Percentiles rank a stretch among this genome's conserved stretches.
These are phyloP conservation scores for Madurella fahalii DNA, from an alignment of 2,329 filamentous ascomycete genomes.

Conservation along the genomic window DNA sequence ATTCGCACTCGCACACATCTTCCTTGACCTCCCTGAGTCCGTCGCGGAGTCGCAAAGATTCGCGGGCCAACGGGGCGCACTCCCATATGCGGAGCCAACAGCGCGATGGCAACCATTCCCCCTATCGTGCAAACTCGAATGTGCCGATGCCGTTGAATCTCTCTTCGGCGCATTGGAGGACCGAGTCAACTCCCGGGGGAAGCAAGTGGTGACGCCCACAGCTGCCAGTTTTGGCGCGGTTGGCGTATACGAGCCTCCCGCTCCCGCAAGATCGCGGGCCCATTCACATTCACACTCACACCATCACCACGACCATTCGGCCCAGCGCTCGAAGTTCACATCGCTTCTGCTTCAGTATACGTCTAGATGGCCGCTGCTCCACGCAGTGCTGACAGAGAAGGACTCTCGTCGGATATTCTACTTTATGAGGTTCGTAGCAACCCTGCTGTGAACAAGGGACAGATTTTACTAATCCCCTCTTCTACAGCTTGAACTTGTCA, in stretches of 20 bases:
- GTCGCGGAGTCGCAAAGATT: slow-evolving; percentile 19
- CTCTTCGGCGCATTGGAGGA: slow-evolving; percentile 38
- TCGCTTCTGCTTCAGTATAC: slow-evolving; percentile 66
- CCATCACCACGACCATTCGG: slow-evolving; percentile 29
- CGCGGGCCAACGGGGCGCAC: slow-evolving; percentile 11
- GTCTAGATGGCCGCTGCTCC: slow-evolving; percentile 69
- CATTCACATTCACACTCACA: slow-evolving; percentile 15
- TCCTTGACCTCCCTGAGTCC: slow-evolving; percentile 22
- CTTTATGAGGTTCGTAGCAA: slow-evolving; percentile 72
- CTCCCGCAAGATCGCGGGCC: slow-evolving; percentile 11
- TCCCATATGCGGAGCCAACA: slow-evolving; percentile 30
- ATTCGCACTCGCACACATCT: slow-evolving; percentile 36
- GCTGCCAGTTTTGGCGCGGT: slow-evolving; percentile 27
- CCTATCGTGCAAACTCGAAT: slow-evolving; percentile 34
- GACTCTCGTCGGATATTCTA: slow-evolving; percentile 96
- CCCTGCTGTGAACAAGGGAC: background rate
- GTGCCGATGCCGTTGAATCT: slow-evolving; percentile 33
- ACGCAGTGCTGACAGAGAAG: slow-evolving; percentile 83
- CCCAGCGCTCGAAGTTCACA: slow-evolving; percentile 64
- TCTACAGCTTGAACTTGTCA: slow-evolving; percentile 73
- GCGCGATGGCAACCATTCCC: slow-evolving; percentile 28
- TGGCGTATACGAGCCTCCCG: slow-evolving; percentile 30
- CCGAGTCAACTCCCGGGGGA: slow-evolving; percentile 39
- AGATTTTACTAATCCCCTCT: slow-evolving; percentile 8
- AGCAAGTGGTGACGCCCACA: slow-evolving; percentile 35